Evolutionary conservation across 139 green algal species (phyloP).

Genomic region (Micractinium conductrix): DNA sequence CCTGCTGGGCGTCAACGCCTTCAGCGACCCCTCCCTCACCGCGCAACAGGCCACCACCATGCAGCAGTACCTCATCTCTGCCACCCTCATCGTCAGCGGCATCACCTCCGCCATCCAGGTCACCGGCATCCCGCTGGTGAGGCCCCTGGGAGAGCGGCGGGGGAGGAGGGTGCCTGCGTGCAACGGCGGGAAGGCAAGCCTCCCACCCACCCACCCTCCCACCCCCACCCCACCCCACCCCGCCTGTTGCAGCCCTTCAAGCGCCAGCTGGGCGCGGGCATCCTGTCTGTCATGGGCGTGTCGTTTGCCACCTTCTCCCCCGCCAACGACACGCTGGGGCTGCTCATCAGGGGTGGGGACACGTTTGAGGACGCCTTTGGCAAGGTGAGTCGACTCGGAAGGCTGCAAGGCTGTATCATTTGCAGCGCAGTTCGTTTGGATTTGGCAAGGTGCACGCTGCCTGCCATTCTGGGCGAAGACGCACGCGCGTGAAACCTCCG

Average conservation of each 20-base stretch:
- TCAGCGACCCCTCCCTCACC: neutral
- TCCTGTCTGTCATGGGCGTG: conserved; percentile 64
- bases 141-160: too few relatives aligned
- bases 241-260: too few relatives aligned
- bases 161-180: too few relatives aligned
- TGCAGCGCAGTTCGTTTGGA: too few relatives aligned
- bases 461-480: too few relatives aligned
- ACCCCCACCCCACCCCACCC: too few relatives aligned
- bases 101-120: conserved; percentile 49
- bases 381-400: too few relatives aligned
- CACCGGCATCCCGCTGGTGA: neutral
- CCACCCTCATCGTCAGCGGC: conserved; percentile 57
- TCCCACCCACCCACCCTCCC: too few relatives aligned
- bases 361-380: neutral
- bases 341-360: neutral
- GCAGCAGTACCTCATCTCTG: conserved; percentile 33
- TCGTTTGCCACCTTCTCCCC: conserved; percentile 37
- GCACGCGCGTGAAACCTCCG: too few relatives aligned
- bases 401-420: too few relatives aligned
- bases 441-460: too few relatives aligned
- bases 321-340: neutral
- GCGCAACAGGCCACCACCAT: neutral
- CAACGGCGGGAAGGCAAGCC: too few relatives aligned
- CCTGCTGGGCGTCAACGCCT: neutral
- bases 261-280: conserved; percentile 44